Base-by-base conservation (phyloP, 2,329 filamentous ascomycete species). In the Beauveria sp. region DNA sequence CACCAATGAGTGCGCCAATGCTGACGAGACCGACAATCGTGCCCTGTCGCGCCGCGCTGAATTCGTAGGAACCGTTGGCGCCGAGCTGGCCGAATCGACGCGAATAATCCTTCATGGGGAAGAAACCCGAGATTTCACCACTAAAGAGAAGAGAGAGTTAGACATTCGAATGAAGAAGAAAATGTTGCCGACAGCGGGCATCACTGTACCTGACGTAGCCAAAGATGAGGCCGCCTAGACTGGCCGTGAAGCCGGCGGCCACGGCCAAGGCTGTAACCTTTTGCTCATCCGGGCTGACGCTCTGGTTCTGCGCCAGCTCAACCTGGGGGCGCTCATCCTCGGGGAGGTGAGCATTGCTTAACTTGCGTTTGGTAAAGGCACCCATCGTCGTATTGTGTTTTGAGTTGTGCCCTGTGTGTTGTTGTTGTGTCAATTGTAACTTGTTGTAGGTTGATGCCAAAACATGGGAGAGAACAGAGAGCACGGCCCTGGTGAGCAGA, bases 11-110 rank as follows among this genome's bases (percentile, higher is more conserved):
- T 24, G 82, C 83, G 24, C 86, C 86, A 59, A 86, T 78, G 14
- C 82, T 82, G 48, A 87, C 75, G n/a, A 88, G 76, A 66, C 82
- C 85, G 60, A 85, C 82, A 63, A 89, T 85, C 18, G 84, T 82
- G 56, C 86, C 87, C 66, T 86, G 83, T 60, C 85, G 79, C 6
- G 79, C 80, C 20, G 86, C 80, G 60, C 77, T 80, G 72, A 88
- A 88, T 22, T 69, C 66, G 65, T 78, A 77, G 0, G 67, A 65
- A 54, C 77, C 78, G 40, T 75, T 66, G 24, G 69, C 61, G 3
- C 75, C 70, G 46, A 69, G 65, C 38, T 78, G 69, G 34, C 81
- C 83, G 66, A 88, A 88, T 46, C 84, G 81, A 3, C 67, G 63
- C 38, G 76, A 73, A 64, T 81, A 88, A 70, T 88, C 79, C 2